These are phyloP conservation scores for Jaltomata sinuosa DNA, from an alignment of 257 asterid genomes.

Conservation along the genomic window DNA sequence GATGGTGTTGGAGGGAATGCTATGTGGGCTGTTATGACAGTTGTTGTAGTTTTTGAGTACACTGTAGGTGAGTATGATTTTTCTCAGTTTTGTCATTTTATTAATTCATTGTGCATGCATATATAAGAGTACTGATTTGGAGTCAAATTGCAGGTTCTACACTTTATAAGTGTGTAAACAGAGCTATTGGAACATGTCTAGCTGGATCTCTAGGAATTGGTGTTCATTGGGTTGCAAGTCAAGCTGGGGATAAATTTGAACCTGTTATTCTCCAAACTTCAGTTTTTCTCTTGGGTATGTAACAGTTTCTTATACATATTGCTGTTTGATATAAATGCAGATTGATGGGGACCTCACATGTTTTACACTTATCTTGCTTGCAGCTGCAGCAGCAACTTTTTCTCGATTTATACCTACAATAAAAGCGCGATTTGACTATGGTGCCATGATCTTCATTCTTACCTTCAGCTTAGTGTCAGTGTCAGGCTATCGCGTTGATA, in stretches of 20 bases:
- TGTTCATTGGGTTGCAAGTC: slow-evolving; percentile 83
- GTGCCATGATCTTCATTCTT: slow-evolving; percentile 72
- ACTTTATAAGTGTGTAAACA: slow-evolving; percentile 52
- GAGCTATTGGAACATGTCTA: slow-evolving; percentile 47
- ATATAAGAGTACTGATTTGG: neutral
- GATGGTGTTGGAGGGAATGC: slow-evolving; percentile 79
- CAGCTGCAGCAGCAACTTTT: slow-evolving; percentile 79
- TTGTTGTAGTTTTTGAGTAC: slow-evolving; percentile 74
- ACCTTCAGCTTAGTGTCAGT: slow-evolving; percentile 82
- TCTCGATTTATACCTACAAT: slow-evolving; percentile 72
- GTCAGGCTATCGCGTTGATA: slow-evolving; percentile 76
- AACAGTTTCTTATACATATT: neutral
- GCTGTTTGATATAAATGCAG: neutral
- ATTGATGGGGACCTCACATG: neutral
- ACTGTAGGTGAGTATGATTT: slow-evolving; percentile 48
- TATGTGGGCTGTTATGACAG: slow-evolving; percentile 93
- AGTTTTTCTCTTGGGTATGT: slow-evolving; percentile 62
- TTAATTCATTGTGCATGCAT: neutral
- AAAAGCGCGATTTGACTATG: slow-evolving; percentile 72
- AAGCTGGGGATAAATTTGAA: slow-evolving; percentile 43
- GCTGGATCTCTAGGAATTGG: slow-evolving; percentile 83
- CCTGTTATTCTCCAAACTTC: slow-evolving; percentile 63
- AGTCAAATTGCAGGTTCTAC: slow-evolving; percentile 51
- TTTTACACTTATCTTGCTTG: slow-evolving; percentile 4
- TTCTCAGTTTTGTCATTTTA: neutral